phyloP scores from a whole-genome alignment of 1,139 yeast species.

The Suhomyces chickasaworum region DNA sequence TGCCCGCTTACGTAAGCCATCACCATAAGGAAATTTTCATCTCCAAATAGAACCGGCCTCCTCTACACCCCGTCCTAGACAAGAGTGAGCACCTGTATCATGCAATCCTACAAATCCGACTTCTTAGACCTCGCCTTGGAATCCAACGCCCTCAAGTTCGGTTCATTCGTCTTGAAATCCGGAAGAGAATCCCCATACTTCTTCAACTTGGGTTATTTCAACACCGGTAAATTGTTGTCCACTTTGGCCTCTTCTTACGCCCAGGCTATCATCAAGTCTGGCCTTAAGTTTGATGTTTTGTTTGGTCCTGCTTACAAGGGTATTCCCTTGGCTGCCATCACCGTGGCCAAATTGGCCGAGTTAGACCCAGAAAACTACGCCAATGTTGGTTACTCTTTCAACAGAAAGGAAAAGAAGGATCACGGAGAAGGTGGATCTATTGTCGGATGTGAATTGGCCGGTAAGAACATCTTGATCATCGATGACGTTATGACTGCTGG shows the following conservation, averaged over 20 bases:
- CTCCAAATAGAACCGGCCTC: not conserved
- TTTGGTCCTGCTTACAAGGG: slow-evolving; percentile 99
- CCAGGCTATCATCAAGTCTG: slow-evolving; percentile 76
- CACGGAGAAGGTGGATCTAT: slow-evolving; percentile 98
- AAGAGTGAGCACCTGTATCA: slow-evolving; percentile 9
- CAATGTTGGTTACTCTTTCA: slow-evolving; percentile 69
- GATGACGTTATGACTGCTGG: slow-evolving; percentile 99
- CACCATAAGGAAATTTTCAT: not conserved
- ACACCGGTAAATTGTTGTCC: slow-evolving; percentile 75
- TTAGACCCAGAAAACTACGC: slow-evolving; percentile 76
- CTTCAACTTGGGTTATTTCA: slow-evolving; percentile 89
- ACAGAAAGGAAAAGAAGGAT: slow-evolving; percentile 92
- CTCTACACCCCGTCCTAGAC: not conserved
- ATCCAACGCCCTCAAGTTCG: slow-evolving; percentile 81
- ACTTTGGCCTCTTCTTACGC: slow-evolving; percentile 89
- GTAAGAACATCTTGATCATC: slow-evolving; percentile 75
- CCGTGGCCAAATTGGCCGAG: slow-evolving; percentile 90
- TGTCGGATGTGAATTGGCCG: slow-evolving; percentile 78
- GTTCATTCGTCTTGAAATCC: slow-evolving; percentile 84
- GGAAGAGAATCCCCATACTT: slow-evolving; percentile 96
- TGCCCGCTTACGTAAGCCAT: not conserved
- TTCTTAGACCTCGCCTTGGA: slow-evolving; percentile 82
- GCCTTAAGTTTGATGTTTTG: slow-evolving; percentile 81
- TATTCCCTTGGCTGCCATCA: slow-evolving; percentile 90
- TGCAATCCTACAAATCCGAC: slow-evolving; percentile 54